Base-by-base conservation (phyloP, 495 filamentous ascomycete genomes). In the Hyaloscypha hepaticicola region DNA sequence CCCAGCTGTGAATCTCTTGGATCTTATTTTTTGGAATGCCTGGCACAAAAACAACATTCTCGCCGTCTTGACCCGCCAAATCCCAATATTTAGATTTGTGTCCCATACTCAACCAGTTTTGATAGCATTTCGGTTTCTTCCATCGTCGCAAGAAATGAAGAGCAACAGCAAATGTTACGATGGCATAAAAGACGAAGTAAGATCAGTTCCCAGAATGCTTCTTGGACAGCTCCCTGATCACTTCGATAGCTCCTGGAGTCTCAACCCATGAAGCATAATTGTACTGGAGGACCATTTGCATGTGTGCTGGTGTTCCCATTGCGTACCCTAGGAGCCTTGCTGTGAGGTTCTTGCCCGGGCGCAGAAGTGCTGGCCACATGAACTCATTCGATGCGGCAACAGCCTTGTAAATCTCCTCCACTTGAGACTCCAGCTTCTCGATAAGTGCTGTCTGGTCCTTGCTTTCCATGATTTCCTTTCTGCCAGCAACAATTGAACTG, bases 241-340 rank as follows among this genome's bases (percentile, higher is more conserved):
- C 24, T 41, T 72, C 75, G 49, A 78, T 64, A 38, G 77, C 71
- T 6, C 75, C 75, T 49, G 76, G 75, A 0, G 72, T 76, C 64
- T 77, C 76, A 55, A 52, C 66, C 76, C 73, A 80, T 19, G 77
- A 55, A 58, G 70, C 73, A 58, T 77, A 79, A 16, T 60, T 72
- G 60, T 75, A 70, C 61, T 74, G 66, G 27, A 80, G 67, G 9
- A 58, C 63, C 34, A 75, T 6, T 41, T 72, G 69, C 73, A 73
- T 76, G 55, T 77, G 67, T 57, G 72, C 65, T 55, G 55, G 48
- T 12, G 58, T 71, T n/a, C 74, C 75, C 1, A 3, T 29, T 16
- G 58, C 58, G 52, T 74, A 72, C 5, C 29, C 0, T 33, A 60
- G 21, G 11, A 73, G 73, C 5, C 50, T 24, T 22, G 62, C 56